A percentile compares a stretch with the other conserved stretches of the same genome.
Conservation (phyloP, 2,329 filamentous ascomycete genomes). For the Zymoseptoria tritici region DNA sequence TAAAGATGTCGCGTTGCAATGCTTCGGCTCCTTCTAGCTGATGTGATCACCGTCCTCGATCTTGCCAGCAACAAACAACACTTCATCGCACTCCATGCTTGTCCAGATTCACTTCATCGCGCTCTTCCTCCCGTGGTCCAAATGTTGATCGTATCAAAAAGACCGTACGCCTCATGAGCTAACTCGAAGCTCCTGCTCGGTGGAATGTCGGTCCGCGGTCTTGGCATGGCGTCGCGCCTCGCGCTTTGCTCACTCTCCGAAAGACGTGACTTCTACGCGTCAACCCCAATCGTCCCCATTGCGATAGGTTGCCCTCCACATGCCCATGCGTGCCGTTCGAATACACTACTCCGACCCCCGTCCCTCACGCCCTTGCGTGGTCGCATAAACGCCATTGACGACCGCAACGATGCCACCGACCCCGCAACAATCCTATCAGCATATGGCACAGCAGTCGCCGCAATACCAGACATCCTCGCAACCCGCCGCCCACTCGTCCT, state of each 20-base stretch:
- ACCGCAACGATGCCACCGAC: slow-evolving; percentile 23
- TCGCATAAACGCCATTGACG: slow-evolving; percentile 7
- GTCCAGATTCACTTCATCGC: not conserved
- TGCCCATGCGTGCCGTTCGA: not conserved
- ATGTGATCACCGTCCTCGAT: not conserved
- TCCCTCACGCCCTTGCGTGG: slow-evolving; percentile 7
- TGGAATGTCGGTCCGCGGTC: not conserved
- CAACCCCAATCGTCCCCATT: not conserved
- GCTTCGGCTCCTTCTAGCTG: not conserved
- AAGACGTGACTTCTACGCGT: not conserved
- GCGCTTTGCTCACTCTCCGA: not conserved
- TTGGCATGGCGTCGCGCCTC: not conserved
- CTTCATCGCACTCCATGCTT: not conserved
- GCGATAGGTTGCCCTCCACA: not conserved
- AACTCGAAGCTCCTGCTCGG: not conserved
- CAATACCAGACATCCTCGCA: slow-evolving; percentile 15
- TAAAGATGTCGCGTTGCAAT: not conserved
- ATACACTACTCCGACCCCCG: not conserved
- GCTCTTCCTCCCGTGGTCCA: not conserved
- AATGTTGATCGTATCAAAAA: not conserved
- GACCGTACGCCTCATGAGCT: not conserved
- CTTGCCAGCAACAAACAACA: not conserved
- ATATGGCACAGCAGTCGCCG: slow-evolving; percentile 14
- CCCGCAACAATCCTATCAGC: slow-evolving; percentile 23
- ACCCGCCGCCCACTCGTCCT: slow-evolving; percentile 12